phyloP scores from a whole-genome alignment of 225 moss, liverwort and hornwort genomes.

The Marchantia polymorpha region DNA sequence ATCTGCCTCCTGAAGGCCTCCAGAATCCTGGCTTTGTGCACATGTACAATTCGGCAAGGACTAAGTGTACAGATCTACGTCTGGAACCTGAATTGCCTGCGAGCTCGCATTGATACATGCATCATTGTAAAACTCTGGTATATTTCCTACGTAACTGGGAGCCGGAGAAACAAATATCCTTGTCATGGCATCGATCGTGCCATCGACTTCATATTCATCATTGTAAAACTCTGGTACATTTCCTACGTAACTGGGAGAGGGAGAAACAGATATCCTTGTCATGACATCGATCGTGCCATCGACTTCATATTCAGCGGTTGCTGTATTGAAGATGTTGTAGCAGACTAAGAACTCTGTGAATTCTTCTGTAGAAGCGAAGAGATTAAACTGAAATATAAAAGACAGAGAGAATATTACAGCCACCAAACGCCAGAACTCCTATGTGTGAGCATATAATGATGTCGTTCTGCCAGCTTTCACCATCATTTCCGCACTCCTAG shows the following conservation, averaged over 20 bases:
- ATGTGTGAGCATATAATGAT: not conserved
- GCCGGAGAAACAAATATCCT: not conserved
- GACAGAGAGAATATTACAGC: slow-evolving; percentile 3
- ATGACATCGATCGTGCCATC: not conserved
- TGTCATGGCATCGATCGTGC: no score
- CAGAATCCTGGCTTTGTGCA: no score
- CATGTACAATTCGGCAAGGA: not conserved
- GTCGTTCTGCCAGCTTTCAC: not conserved
- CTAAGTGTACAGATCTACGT: not conserved
- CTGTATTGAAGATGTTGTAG: not conserved
- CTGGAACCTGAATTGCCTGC: not conserved
- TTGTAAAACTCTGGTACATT: not conserved
- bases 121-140: not conserved
- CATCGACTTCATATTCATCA: no score
- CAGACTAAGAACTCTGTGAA: not conserved
- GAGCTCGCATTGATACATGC: not conserved
- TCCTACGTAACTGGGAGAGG: not conserved
- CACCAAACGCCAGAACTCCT: slow-evolving; percentile 18
- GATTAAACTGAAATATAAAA: not conserved
- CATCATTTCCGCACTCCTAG: not conserved
- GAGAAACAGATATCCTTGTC: not conserved
- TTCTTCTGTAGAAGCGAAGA: not conserved
- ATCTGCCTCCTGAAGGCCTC: not conserved
- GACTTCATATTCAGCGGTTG: not conserved
- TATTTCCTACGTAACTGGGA: not conserved